Evolutionary conservation across 352 stramenopile genomes (phyloP).

Genomic region (Nothophytophthora sp.): DNA sequence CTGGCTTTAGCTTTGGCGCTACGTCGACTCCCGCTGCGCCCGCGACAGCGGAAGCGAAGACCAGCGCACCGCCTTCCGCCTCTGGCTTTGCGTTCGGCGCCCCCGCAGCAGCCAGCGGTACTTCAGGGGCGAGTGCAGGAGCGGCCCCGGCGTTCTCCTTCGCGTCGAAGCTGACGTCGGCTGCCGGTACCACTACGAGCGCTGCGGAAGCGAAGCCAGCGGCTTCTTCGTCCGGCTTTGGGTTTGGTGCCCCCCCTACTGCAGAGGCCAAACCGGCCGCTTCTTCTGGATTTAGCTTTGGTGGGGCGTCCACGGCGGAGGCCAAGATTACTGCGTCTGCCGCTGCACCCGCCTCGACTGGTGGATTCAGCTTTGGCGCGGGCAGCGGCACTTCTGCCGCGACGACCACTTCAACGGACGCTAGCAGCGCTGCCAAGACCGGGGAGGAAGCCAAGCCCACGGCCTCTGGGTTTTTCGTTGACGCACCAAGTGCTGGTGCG

Average conservation of each 20-base stretch:
- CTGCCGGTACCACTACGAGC: slow-evolving; percentile 6
- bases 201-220: slow-evolving; percentile 14
- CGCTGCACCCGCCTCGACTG: slow-evolving; percentile 7
- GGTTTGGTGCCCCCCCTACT: slow-evolving; percentile 15
- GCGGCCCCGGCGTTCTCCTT: slow-evolving; percentile 18
- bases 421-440: slow-evolving; percentile 5
- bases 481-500: slow-evolving; percentile 10
- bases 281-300: slow-evolving; percentile 20
- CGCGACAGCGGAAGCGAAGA: slow-evolving; percentile 9
- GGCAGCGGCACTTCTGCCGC: neutral
- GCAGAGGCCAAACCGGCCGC: slow-evolving; percentile 10
- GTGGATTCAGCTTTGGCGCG: slow-evolving; percentile 28
- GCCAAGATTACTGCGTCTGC: slow-evolving; percentile 12
- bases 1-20: slow-evolving; percentile 31
- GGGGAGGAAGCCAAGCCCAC: slow-evolving; percentile 15
- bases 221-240: slow-evolving; percentile 14
- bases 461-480: slow-evolving; percentile 35
- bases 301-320: slow-evolving; percentile 5
- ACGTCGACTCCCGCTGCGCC: slow-evolving; percentile 1
- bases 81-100: slow-evolving; percentile 25
- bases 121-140: too few species aligned
- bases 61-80: slow-evolving; percentile 2
- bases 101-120: neutral
- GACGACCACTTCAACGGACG: slow-evolving; percentile 4
- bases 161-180: too few species aligned